Evolutionary conservation across 148 eudicot species (phyloP), one percentile per base, ranked within the genome.

Genomic region (Fagopyrum homotropicum): DNA sequence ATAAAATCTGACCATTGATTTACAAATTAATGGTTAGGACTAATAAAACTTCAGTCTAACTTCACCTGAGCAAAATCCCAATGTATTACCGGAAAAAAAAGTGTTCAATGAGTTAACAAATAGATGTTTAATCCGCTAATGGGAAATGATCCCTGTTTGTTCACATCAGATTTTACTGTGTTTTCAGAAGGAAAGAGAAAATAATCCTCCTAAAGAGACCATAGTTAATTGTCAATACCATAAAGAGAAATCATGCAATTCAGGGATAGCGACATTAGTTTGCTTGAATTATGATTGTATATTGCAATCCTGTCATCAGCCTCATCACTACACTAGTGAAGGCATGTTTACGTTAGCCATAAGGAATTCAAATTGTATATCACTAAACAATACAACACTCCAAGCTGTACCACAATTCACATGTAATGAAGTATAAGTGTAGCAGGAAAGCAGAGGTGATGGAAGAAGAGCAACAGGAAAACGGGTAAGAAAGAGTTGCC

Each of bases 341-440:
- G 69, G 69, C 69, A 30, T 61, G 69, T 61, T 30, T 30, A 29
- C 44, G 44, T 29, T 61, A 30, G 69, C 69, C 45, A 29, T 61
- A 26, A 30, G 43, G 69, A 15, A 55, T 55, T 55, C 19, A 55
- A 55, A 55, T 16, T 16, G 22, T 15, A 55, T 15, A 55, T 55
- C 60, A 55, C 60, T 55, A 15, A 16, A 61, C 69, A 29, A 61
- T 61, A 61, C 69, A 30, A 11, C 69, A 61, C 69, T 29, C 44
- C 9, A 59, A 61, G 45, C 69, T 61, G n/a, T 61, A 29, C 44
- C 69, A 61, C 30, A 61, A 61, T 61, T 61, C 44, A 61, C 69
- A 29, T 11, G 16, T 30, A 29, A 11, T 8, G 44, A 61, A 61
- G 44, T 61, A 66, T 8, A 40, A 66, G 71, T 12, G 9, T 40